Evolutionary conservation across 352 stramenopile species (phyloP).

Genomic region (Pythium guiyangense): DNA sequence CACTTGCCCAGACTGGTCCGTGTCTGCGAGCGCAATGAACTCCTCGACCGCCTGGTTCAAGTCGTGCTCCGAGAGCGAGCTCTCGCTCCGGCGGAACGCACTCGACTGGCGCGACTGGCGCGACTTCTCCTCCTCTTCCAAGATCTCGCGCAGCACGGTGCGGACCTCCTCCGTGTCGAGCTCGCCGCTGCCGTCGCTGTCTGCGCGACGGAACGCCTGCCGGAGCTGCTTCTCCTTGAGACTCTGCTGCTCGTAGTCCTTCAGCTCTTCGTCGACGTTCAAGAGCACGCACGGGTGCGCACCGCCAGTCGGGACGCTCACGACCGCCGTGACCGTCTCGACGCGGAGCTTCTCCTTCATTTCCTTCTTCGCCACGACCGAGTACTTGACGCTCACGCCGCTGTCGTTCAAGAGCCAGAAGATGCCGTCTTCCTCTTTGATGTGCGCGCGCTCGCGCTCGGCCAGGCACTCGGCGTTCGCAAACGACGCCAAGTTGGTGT

Average conservation of each 20-base stretch:
- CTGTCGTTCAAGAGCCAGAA: slow-evolving; percentile 87
- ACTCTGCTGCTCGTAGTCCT: slow-evolving; percentile 69
- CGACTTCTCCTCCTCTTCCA: slow-evolving; percentile 62
- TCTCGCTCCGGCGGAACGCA: slow-evolving; percentile 30
- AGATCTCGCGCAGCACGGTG: slow-evolving; percentile 63
- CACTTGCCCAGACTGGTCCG: slow-evolving; percentile 68
- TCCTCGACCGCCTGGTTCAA: slow-evolving; percentile 60
- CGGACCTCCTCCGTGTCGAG: slow-evolving; percentile 77
- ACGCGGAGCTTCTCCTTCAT: slow-evolving; percentile 36
- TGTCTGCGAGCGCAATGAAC: slow-evolving; percentile 76
- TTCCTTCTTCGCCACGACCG: slow-evolving; percentile 70
- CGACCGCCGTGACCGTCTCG: slow-evolving; percentile 55
- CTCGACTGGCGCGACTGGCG: slow-evolving; percentile 12
- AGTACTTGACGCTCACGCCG: slow-evolving; percentile 78
- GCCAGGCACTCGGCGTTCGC: slow-evolving; percentile 46
- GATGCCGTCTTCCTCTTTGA: slow-evolving; percentile 75
- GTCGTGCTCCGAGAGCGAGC: slow-evolving; percentile 48
- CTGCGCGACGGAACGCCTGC: slow-evolving; percentile 69
- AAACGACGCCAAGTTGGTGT: slow-evolving; percentile 60
- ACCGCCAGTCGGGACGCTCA: slow-evolving; percentile 40
- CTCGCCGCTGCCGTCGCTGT: slow-evolving; percentile 71
- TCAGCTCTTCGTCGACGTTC: slow-evolving; percentile 57
- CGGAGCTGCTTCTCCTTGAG: slow-evolving; percentile 86
- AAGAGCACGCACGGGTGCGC: slow-evolving; percentile 60
- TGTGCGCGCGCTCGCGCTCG: slow-evolving; percentile 57